Conservation (phyloP, 768 basidiomycete genomes). For the Epithele typhae region DNA sequence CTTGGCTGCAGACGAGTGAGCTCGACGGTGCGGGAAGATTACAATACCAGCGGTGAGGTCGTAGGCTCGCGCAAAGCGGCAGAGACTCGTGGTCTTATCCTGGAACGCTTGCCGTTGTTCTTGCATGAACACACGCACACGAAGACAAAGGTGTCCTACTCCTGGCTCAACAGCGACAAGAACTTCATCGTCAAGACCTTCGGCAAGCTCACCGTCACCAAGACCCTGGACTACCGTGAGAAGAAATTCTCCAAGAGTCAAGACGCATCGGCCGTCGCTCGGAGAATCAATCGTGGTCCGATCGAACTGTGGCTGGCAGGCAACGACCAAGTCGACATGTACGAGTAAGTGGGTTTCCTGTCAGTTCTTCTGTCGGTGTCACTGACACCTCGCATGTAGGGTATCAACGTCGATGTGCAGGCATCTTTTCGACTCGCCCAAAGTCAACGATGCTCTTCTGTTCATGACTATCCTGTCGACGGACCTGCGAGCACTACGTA, state of each 20-base stretch:
- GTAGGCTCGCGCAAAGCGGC: constrained; percentile 41
- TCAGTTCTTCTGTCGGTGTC: neutral
- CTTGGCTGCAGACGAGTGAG: constrained; percentile 78
- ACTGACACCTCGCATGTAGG: constrained; percentile 34
- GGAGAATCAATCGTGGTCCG: constrained; percentile 47
- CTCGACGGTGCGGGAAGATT: constrained; percentile 71
- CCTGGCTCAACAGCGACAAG: constrained; percentile 57
- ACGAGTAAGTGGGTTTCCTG: constrained; percentile 70
- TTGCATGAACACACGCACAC: constrained; percentile 83
- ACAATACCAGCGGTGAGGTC: constrained; percentile 54
- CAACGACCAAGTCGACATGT: constrained; percentile 81
- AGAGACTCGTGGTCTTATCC: constrained; percentile 56
- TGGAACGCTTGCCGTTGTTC: constrained; percentile 88
- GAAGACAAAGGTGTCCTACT: constrained; percentile 52
- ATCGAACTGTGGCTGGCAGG: constrained; percentile 75
- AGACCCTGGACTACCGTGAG: constrained; percentile 51
- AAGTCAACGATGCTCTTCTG: constrained; percentile 82
- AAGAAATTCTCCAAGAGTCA: constrained; percentile 47
- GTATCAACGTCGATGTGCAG: constrained; percentile 83
- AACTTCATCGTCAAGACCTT: constrained; percentile 73
- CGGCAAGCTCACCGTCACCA: constrained; percentile 58
- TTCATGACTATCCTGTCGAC: constrained; percentile 95
- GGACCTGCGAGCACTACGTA: constrained; percentile 72
- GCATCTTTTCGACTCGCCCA: constrained; percentile 69
- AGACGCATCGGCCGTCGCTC: constrained; percentile 73